phyloP scores from a whole-genome alignment of 2,329 filamentous ascomycete genomes.

The Trichoderma brevicompactum region DNA sequence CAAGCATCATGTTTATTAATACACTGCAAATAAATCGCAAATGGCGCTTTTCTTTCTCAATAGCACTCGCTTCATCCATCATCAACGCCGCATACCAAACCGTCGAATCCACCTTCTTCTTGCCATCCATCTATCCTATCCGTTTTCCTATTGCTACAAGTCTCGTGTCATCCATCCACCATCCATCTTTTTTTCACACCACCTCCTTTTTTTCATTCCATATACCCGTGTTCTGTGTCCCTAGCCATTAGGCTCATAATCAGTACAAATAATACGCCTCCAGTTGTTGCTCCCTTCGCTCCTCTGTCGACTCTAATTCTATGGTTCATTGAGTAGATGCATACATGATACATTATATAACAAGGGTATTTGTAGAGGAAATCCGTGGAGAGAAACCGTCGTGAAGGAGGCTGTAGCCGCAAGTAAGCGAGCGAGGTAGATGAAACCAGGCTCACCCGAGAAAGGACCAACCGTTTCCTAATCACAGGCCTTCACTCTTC shows the following conservation, averaged over 20 bases:
- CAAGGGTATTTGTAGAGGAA: background rate
- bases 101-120: background rate
- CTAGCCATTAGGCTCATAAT: background rate
- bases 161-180: background rate
- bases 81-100: background rate
- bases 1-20: background rate
- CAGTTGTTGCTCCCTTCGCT: background rate
- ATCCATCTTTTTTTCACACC: background rate
- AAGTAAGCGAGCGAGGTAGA: background rate
- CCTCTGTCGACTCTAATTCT: constrained; percentile 15
- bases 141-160: constrained; percentile 1
- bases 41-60: background rate
- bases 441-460: background rate
- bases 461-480: background rate
- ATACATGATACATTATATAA: constrained; percentile 9
- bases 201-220: background rate
- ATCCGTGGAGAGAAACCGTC: background rate
- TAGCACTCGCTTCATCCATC: constrained; percentile 7
- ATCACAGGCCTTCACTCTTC: background rate
- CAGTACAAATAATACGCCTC: background rate
- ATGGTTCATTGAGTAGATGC: constrained; percentile 16
- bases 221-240: background rate
- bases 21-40: background rate
- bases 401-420: no score
- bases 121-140: constrained; percentile 18